Evolutionary conservation across 768 basidiomycete genomes (phyloP), one percentile per base, ranked within the genome.

Genomic region (Leccinum obscurum): DNA sequence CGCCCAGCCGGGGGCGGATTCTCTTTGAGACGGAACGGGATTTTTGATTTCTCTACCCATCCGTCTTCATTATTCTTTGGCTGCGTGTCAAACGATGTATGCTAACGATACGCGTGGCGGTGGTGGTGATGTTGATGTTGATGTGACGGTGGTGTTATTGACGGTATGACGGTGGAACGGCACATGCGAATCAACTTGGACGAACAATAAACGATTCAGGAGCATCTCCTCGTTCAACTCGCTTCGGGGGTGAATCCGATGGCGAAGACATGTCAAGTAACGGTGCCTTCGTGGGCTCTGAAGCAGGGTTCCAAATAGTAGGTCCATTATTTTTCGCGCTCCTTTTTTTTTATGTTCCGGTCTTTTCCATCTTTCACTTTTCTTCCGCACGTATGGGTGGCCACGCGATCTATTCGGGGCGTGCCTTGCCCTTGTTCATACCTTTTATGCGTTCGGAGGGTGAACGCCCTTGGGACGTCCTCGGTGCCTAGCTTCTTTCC

Each of bases 241-340:
- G 83, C 80, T 8, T 70, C 73, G 20, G 63, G 72, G 34, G 77
- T 85, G 57, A 68, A 77, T 50, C 77, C 85, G 0, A 66, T 54
- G 17, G 58, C 62, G 53, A 61, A 67, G 49, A 63, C 62, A 6
- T 26, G 24, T 6, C 52, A 58, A 51, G 70, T 78, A 22, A 70
- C 67, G 58, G 72, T 78, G 4, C 75, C 77, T 2, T 68, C 54
- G 37, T 46, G 68, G 14, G 67, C 60, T 51, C 51, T 70, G 34
- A 65, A 63, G 24, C 60, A 68, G 35, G 69, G 66, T 28, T 69
- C 72, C 7, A 68, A 65, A 55, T 79, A 73, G 78, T 79, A 30
- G 1, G 77, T 74, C 28, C 49, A 20, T 44, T 44, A 15, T 49
- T 17, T 11, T 55, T 26, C 9, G 24, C 24, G 28, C 10, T 52